Evolutionary conservation across 148 eudicot species (phyloP).

Genomic region (Silene conica): DNA sequence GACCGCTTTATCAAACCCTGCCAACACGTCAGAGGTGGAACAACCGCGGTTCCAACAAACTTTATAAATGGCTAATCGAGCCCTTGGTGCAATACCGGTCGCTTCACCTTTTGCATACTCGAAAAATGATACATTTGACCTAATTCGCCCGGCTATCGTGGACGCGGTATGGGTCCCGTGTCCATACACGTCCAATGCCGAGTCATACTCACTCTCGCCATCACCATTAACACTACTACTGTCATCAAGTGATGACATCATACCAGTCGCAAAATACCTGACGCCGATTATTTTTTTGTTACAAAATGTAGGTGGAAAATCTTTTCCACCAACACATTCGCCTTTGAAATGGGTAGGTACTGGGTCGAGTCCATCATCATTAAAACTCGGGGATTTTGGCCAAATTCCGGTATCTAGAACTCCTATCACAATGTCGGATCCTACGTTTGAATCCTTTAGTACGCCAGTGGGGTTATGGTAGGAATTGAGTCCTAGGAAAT

Average conservation of each 20-base stretch:
- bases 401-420: conserved; percentile 66
- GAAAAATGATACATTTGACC: conserved; percentile 29
- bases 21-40: conserved; percentile 45
- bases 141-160: conserved; percentile 40
- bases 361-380: conserved; percentile 49
- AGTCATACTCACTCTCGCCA: not conserved
- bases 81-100: conserved; percentile 62
- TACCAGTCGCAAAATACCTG: conserved; percentile 24
- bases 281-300: conserved; percentile 68
- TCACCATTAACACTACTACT: conserved; percentile 21
- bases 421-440: conserved; percentile 45
- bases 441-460: conserved; percentile 20
- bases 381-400: conserved; percentile 58
- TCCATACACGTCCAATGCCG: conserved; percentile 45
- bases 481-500: conserved; percentile 29
- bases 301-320: conserved; percentile 35
- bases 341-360: conserved; percentile 60
- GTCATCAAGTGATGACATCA: too few species aligned
- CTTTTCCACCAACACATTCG: conserved; percentile 41
- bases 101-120: conserved; percentile 49
- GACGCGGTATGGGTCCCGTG: conserved; percentile 84
- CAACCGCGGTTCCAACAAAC: conserved; percentile 49
- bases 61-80: conserved; percentile 59
- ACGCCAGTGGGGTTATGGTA: conserved; percentile 15
- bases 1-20: conserved; percentile 55